Evolutionary conservation across 1,284 basidiomycete genomes (phyloP), one percentile per base, ranked within the genome.

Genomic region (Ustilago bromivora): DNA sequence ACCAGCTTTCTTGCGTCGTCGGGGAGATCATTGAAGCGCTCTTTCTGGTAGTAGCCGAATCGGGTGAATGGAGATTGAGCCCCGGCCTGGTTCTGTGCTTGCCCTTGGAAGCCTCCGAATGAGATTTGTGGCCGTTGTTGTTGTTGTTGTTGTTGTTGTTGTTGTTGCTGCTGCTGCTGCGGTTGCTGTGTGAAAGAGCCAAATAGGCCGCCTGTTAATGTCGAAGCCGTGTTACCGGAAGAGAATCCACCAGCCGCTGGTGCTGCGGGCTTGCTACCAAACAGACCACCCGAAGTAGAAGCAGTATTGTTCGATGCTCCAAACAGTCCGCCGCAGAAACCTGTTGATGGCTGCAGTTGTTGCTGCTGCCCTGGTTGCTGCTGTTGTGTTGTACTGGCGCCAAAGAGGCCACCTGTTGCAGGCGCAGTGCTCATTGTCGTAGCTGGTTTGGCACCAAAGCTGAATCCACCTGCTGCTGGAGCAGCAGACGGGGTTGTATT

Each of bases 1-100:
- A 86, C 51, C 28, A 86, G 60, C 46, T 80, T 75, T 10, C 73
- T 74, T 9, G 76, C 77, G 3, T 80, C 76, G 4, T 85, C 84
- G 15, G 83, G 81, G 15, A 86, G 64, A 36, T 86, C 84, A 55
- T 86, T 84, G 69, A 82, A 86, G 19, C 83, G 75, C 55, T 85
- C 84, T 23, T 79, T 79, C 49, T 85, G 83, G 41, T 83, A 79
- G 68, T 77, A 86, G 0, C 71, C 69, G 63, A 79, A 72, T 10
- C 76, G 76, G 5, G 68, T 19, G 35, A 86, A 82, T 1, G 81
- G 83, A 10, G 78, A 80, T 12, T 64, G 23, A 6, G 62, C 23
- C 3, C 0, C 57, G 2, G 57, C 43, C 31, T 70, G 64, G n/a
- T 69, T 63, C 23, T 63, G 67, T 31, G 56, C 61, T 53, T 76